Percentiles rank a stretch among this genome's conserved stretches.
Conservation (phyloP, 2,329 filamentous ascomycete genomes). For the Metarhizium rileyi region DNA sequence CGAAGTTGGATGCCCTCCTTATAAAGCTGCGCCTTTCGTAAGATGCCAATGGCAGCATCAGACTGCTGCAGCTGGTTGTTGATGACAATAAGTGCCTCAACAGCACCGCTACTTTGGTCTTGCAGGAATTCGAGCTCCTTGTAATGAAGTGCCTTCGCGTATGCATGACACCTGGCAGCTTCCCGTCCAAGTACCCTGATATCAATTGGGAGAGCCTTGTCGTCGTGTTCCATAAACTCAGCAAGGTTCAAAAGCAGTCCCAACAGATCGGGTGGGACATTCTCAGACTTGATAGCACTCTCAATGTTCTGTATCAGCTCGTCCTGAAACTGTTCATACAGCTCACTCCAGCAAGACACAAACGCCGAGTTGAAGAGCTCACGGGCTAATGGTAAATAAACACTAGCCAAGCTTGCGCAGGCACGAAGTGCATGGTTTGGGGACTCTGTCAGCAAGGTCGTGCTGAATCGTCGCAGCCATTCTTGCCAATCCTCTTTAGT, state of each 20-base stretch:
- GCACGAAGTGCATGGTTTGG: conserved; percentile 91
- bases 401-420: conserved; percentile 81
- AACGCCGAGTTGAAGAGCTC: conserved; percentile 98
- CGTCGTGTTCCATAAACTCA: conserved; percentile 99
- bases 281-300: conserved; percentile 85
- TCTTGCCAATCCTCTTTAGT: conserved; percentile 99
- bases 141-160: conserved; percentile 96
- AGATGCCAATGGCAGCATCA: conserved; percentile 94
- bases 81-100: conserved; percentile 96
- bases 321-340: conserved; percentile 95
- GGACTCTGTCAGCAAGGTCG: conserved; percentile 87
- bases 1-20: conserved; percentile 87
- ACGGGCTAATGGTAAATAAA: conserved; percentile 82
- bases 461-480: conserved; percentile 94
- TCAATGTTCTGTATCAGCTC: conserved; percentile 95
- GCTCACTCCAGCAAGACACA: conserved; percentile 95
- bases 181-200: conserved; percentile 91
- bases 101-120: conserved; percentile 89
- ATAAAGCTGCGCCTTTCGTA: conserved; percentile 91
- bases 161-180: conserved; percentile 92
- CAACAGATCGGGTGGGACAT: conserved; percentile 90
- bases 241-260: conserved; percentile 91
- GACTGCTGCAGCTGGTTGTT: conserved; percentile 99
- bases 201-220: conserved; percentile 95
- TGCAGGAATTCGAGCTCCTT: conserved; percentile 98